phyloP scores from a whole-genome alignment of 331 rosid species.

The Dryas integrifolia region DNA sequence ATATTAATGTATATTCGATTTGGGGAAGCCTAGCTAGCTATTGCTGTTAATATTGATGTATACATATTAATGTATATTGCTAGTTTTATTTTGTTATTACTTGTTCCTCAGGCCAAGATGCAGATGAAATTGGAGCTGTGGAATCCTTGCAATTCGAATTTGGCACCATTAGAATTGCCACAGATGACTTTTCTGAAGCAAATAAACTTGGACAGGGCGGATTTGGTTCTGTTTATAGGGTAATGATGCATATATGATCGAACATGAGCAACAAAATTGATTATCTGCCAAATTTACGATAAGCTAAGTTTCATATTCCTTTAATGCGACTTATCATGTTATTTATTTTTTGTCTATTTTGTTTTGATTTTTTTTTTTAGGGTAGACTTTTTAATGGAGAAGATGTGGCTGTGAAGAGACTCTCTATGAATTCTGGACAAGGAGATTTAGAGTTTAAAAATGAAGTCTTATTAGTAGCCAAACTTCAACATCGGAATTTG shows the following conservation, averaged over 20 bases:
- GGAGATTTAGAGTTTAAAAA: slow-evolving; percentile 8
- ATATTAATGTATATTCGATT: not conserved
- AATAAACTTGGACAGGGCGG: slow-evolving; percentile 33
- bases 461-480: not conserved
- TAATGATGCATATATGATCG: not conserved
- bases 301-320: not conserved
- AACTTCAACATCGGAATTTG: slow-evolving; percentile 15
- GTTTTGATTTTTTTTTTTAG: no score
- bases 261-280: no score
- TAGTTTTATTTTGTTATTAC: not conserved
- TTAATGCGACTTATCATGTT: not conserved
- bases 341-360: not conserved
- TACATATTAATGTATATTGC: not conserved
- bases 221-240: slow-evolving; percentile 37
- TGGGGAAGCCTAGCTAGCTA: not conserved
- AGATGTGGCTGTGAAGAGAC: slow-evolving; percentile 13
- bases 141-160: slow-evolving; percentile 23
- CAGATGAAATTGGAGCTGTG: slow-evolving; percentile 10
- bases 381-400: not conserved
- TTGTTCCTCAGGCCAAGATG: slow-evolving; percentile 1
- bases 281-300: no score
- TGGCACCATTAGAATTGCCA: slow-evolving; percentile 21
- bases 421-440: not conserved
- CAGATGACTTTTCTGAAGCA: slow-evolving; percentile 26
- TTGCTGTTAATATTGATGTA: no score